Evolutionary conservation across 176 grass and related monocot species (phyloP), one percentile per base, ranked within the genome.

Genomic region (Oryza meyeriana): DNA sequence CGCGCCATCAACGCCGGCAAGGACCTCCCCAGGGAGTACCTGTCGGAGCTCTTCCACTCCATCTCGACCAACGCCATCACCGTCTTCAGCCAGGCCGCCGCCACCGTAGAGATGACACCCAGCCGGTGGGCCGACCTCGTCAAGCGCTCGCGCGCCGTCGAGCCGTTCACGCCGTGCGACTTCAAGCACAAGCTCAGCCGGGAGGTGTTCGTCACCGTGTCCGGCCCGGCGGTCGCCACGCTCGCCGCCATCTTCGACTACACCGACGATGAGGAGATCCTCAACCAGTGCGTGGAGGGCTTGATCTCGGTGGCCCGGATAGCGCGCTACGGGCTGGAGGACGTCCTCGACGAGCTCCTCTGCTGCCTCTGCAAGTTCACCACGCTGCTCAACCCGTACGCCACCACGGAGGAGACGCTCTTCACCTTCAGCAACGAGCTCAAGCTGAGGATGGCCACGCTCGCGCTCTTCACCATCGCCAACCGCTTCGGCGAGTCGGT

Each of bases 351-450:
- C 71, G 92, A 98, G 92, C 81, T 95, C 61, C 88, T 98, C n/a
- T 95, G 84, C 57, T 95, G 96, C 87, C 89, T 98, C 66, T 98
- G 93, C 89, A 98, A 95, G 86, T 95, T 98, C 82, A 98, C 96
- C 8, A 92, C 83, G 31, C 88, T 98, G 72, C 83, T 98, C 11
- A 98, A 98, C 57, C 93, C 96, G 1, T 98, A 98, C 70, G 86
- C 87, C 65, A 94, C 92, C 78, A 73, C 85, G 11, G 93, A 98
- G 87, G 90, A 98, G 74, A 98, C 85, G 36, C 87, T 94, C 35
- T 88, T 91, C 77, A 91, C 85, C 66, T 98, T 98, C 87, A 98
- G 93, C 90, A 88, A 95, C 36, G 91, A 94, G 66, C 66, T 98
- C 48, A 98, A 95, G 84, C 93, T 91, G 12, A 78, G 96, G 38